Conservation (phyloP, 83 land plant genomes). For the Diphasiastrum complanatum region DNA sequence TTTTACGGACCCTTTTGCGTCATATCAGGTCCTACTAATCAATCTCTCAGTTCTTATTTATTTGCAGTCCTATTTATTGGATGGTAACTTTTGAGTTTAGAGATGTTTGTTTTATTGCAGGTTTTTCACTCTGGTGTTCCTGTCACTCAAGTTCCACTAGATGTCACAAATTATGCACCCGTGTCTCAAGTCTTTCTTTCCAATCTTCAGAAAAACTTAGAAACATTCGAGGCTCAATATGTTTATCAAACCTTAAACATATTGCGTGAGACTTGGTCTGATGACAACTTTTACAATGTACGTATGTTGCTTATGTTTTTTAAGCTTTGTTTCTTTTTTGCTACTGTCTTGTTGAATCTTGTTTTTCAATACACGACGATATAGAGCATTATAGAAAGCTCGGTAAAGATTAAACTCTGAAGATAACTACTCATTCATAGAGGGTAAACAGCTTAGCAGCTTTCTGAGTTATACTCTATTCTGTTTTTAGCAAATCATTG, state of each 20-base stretch:
- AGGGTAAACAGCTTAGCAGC: too few relatives aligned
- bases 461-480: too few relatives aligned
- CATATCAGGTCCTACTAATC: conserved; percentile 60
- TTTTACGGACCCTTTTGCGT: conserved; percentile 83
- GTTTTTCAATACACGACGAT: neutral
- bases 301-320: neutral
- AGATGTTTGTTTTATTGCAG: conserved; percentile 23
- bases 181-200: conserved; percentile 41
- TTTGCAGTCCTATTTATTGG: too few relatives aligned
- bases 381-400: neutral
- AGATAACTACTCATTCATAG: too few relatives aligned
- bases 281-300: conserved; percentile 51
- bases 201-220: conserved; percentile 39
- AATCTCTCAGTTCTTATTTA: too few relatives aligned
- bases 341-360: conserved; percentile 1
- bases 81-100: too few relatives aligned
- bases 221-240: conserved; percentile 71
- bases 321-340: neutral
- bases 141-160: conserved; percentile 71
- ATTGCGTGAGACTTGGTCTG: conserved; percentile 59
- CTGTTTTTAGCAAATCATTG: too few relatives aligned
- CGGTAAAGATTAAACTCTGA: too few relatives aligned
- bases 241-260: conserved; percentile 52
- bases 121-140: conserved; percentile 86
- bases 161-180: conserved; percentile 79